These are phyloP conservation scores for Penicillium macrosclerotiorum DNA, from an alignment of 495 filamentous ascomycete species.

Conservation along the genomic window DNA sequence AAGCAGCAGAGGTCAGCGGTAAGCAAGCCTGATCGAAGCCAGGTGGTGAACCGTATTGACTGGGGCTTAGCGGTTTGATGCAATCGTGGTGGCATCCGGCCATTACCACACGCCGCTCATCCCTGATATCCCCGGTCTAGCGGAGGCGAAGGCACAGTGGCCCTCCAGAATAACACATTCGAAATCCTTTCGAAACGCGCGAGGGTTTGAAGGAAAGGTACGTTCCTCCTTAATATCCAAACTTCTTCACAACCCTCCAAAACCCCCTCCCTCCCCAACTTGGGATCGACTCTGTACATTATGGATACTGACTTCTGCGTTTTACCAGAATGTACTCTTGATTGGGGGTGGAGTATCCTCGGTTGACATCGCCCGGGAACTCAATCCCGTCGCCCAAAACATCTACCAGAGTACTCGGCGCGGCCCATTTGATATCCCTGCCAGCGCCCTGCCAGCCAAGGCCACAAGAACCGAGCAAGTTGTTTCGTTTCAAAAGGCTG, in stretches of 20 bases:
- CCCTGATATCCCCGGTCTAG: conserved; percentile 53
- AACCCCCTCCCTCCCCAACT: background rate
- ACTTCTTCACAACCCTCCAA: background rate
- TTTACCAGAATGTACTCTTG: conserved; percentile 51
- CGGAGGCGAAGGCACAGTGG: conserved; percentile 51
- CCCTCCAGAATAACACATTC: conserved; percentile 55
- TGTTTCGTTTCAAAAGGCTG: conserved; percentile 17
- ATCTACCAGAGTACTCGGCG: conserved; percentile 60
- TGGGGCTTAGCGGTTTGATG: conserved; percentile 45
- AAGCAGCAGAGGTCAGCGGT: conserved; percentile 25
- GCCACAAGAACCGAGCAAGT: conserved; percentile 52
- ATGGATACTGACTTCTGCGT: background rate
- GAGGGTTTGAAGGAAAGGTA: conserved; percentile 44
- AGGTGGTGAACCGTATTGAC: background rate
- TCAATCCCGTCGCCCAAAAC: conserved; percentile 44
- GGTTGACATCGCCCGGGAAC: conserved; percentile 57
- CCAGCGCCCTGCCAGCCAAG: conserved; percentile 45
- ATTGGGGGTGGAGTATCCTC: conserved; percentile 62
- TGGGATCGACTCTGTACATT: too few relatives aligned
- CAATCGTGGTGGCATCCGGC: conserved; percentile 56
- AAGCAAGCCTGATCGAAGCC: background rate
- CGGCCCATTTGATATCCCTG: conserved; percentile 55
- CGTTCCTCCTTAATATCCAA: background rate
- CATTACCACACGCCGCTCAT: conserved; percentile 59
- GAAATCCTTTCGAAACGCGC: conserved; percentile 56